Base-by-base conservation (phyloP, 768 basidiomycete species). In the Kondoa malvinella region DNA sequence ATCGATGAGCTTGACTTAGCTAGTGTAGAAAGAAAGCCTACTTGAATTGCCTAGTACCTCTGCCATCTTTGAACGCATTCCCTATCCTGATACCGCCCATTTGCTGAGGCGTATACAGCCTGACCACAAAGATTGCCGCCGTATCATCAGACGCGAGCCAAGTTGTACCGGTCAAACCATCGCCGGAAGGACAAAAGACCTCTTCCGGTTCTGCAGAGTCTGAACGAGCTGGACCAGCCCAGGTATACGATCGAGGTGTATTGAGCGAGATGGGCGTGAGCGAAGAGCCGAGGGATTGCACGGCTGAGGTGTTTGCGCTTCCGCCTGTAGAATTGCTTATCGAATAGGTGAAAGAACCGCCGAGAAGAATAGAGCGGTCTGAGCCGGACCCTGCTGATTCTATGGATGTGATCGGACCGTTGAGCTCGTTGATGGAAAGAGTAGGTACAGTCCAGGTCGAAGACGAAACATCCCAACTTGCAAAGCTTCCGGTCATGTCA, bases 11-110 rank as follows among this genome's bases (percentile, higher is more conserved):
- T n/a, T 3, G 69, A 58, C 2, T 16, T 27, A n/a, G 56, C 26
- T 2, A 65, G 34, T 33, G 15, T 25, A 4, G 17, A 32, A 60
- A 15, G 30, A 25, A 65, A 29, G 63, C 84, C 66, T 77, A 92
- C 92, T 83, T 87, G 78, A 99, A 99, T 2, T 80, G 82, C n/a
- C 84, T 88, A 0, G 94, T 94, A 56, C 91, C 87, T 72, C 87
- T 85, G 65, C 85, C 83, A 64, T 81, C 77, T 70, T 85, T 81
- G 77, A 94, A 89, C 4, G 91, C 92, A 78, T 99, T 97, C 30
- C 91, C 92, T 31, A 99, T 79, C 58, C 95, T 84, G 61, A 96
- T 75, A 2, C 94, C 95, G 67, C 81, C 84, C 1, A 85, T 87
- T 62, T 82, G 84, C 67, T 88, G 82, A 74, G 81, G 86, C 30